Evolutionary conservation across 441 rosid species (phyloP).

Genomic region (Syzygium malaccense): DNA sequence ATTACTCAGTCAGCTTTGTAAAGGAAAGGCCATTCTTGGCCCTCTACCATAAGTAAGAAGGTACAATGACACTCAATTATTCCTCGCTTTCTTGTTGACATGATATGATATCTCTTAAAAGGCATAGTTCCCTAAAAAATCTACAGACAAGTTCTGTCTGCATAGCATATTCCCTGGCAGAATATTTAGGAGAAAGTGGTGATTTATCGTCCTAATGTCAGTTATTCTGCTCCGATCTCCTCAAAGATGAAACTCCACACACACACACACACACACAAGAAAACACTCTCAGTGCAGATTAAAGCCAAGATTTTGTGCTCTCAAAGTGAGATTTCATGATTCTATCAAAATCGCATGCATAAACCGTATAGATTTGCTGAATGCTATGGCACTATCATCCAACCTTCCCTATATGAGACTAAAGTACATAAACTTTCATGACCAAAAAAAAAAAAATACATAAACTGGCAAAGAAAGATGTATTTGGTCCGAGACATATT

Average conservation of each 20-base stretch:
- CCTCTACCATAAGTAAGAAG: not conserved
- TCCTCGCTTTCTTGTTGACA: not conserved
- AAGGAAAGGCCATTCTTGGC: not conserved
- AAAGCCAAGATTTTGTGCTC: not conserved
- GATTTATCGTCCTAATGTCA: not conserved
- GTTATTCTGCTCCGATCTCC: not conserved
- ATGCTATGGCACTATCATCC: not conserved
- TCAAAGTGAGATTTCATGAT: not conserved
- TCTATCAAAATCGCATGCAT: not conserved
- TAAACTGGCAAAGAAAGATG: not conserved
- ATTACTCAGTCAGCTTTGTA: constrained; percentile 5
- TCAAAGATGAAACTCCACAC: not conserved
- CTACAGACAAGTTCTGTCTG: not conserved
- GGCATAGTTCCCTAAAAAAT: not conserved
- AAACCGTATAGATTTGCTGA: not conserved
- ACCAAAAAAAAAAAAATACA: too few relatives aligned
- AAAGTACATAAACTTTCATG: not conserved
- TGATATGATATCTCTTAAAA: not conserved
- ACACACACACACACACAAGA: not conserved
- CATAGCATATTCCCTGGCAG: not conserved
- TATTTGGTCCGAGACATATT: not conserved
- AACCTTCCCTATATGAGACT: not conserved
- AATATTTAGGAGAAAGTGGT: not conserved
- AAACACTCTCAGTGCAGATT: not conserved
- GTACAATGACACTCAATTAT: not conserved